Evolutionary conservation across 495 filamentous ascomycete species (phyloP), one percentile per base, ranked within the genome.

Genomic region (Physcia stellaris): DNA sequence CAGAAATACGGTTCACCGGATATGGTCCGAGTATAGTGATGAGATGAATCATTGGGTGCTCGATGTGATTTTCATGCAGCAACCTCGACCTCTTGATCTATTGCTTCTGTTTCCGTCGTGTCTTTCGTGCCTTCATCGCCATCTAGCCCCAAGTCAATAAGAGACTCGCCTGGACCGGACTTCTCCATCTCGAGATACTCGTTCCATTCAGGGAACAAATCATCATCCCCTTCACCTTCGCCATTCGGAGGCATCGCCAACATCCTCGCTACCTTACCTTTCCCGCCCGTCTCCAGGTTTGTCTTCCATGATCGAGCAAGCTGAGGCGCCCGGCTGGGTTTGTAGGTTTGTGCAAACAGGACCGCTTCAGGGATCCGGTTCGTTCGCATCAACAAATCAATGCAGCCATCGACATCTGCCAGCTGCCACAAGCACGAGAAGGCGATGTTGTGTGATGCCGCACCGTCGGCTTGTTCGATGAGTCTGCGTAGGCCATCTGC

Each of bases 181-280:
- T 28, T 75, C 64, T 95, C 90, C 35, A 94, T 50, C 50, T 63
- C 70, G 48, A 95, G 53, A 63, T 80, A 94, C 56, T 88, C 83
- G 0, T 90, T 82, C 88, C 87, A 96, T 49, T 94, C 85, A 0
- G 88, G 87, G 63, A 95, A 98, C 37, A 98, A 63, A 28, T 94
- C 90, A 32, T 80, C 82, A 49, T 98, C 90, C 31, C 86, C 80
- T 13, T 60, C 51, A 17, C 60, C 64, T 2, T 64, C 66, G 3
- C 52, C 66, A 36, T 59, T 64, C 2, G 75, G 75, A 0, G 90
- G 90, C n/a, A 87, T 67, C 41, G 81, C 90, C 38, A 96, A 69
- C 42, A 82, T 71, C 56, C 84, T 76, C 10, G 77, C 71, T 4
- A 94, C 77, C 46, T 88, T 86, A 12, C 72, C 72, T 66, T 90